Evolutionary conservation across 1,284 basidiomycete genomes (phyloP), one percentile per base, ranked within the genome.

Genomic region (Malassezia obtusa): DNA sequence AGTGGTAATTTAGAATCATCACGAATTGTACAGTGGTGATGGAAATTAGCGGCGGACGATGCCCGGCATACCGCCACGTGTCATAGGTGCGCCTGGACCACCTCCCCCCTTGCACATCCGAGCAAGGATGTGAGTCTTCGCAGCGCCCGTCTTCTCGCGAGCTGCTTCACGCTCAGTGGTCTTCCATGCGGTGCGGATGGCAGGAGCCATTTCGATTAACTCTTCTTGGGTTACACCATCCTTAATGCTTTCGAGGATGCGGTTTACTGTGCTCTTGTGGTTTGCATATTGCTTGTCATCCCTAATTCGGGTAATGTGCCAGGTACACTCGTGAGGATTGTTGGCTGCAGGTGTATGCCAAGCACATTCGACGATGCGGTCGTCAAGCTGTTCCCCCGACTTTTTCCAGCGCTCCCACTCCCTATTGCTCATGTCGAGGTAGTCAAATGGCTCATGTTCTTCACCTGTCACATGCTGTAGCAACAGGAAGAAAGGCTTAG

Each of bases 391-490:
- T 68, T 91, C 86, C 4, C 84, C 84, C 0, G 82, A 82, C 3
- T 78, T 76, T 69, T 96, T 96, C 79, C 91, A 80, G 87, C 76
- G 77, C 75, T 91, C 87, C 94, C 94, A 99, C 71, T 95, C 89
- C 2, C 84, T 83, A 62, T 95, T 89, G 4, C 82, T 81, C 19
- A 98, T 83, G 59, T 84, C 80, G 79, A 98, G 81, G 52, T 82
- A 81, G 74, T 98, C 94, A 68, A 86, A 96, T 58, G 81, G 83
- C 61, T 90, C 86, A 68, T 95, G 91, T 0, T 62, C 57, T 30
- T 62, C 61, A n/a, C 45, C 45, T 4, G 28, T 47, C 9, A 81
- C 80, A 44, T 84, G 94, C 10, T 84, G 82, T 57, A 89, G 78
- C 15, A 99, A 78, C 49, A 85, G 76, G 74, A 95, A 95, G 2